phyloP scores from a whole-genome alignment of 495 filamentous ascomycete species.

The Lasiosphaeriaceae sp. region DNA sequence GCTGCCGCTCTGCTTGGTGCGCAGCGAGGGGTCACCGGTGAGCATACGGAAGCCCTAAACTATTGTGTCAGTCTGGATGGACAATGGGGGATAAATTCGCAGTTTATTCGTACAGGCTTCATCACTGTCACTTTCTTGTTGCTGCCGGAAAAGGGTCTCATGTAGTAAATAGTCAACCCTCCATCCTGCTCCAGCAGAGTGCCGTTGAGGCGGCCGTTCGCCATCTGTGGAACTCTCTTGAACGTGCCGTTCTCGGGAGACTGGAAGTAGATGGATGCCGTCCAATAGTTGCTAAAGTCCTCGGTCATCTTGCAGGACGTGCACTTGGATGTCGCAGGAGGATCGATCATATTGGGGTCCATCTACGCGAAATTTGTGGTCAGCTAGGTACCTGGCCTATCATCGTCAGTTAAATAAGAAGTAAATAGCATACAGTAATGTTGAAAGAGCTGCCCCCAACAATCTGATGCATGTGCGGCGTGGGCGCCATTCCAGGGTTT shows the following conservation, averaged over 20 bases:
- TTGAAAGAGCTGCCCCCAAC: conserved; percentile 39
- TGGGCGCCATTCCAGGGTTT: conserved; percentile 27
- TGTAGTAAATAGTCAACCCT: conserved; percentile 44
- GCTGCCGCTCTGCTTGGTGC: conserved; percentile 29
- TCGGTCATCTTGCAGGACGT: conserved; percentile 17
- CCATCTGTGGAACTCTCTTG: conserved; percentile 37
- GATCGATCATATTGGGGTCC: conserved; percentile 42
- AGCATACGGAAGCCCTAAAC: conserved; percentile 55
- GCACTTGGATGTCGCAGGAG: conserved; percentile 30
- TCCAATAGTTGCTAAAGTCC: conserved; percentile 32
- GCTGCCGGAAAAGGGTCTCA: conserved; percentile 22
- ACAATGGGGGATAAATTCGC: neutral
- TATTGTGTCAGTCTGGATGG: too few relatives aligned
- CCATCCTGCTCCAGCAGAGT: conserved; percentile 28
- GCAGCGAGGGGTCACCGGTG: conserved; percentile 38
- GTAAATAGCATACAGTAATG: conserved; percentile 13
- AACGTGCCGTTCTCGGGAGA: conserved; percentile 41
- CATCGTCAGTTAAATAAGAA: neutral
- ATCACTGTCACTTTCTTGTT: conserved; percentile 42
- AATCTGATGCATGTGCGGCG: conserved; percentile 36
- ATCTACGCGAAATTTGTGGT: conserved; percentile 20
- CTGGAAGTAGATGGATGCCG: conserved; percentile 43
- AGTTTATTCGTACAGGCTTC: conserved; percentile 29
- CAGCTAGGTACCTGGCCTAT: neutral
- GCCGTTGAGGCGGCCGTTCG: conserved; percentile 32